Base-by-base conservation (phyloP, 2,329 filamentous ascomycete species). In the Xylariales sp. region DNA sequence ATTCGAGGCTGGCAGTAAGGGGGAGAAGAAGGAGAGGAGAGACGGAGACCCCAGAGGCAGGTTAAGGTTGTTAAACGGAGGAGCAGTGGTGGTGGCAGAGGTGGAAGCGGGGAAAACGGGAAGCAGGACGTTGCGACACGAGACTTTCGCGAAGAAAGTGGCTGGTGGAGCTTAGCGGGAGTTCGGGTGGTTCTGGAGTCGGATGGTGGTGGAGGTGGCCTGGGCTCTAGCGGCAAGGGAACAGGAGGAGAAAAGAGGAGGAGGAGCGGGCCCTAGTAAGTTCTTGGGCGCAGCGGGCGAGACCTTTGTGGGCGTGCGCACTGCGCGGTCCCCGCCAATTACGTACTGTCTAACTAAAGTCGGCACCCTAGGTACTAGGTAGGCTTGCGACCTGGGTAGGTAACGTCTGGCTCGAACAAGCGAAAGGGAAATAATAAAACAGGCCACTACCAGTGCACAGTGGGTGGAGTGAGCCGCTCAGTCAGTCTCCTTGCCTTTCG, bases 71-170 rank as follows among this genome's bases (percentile, higher is more conserved):
- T 8, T 15, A 18, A 16, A 15, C 14, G 33, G 23, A 12, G n/a
- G 33, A 16, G 37, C 17, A 27, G 16, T 28, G 32, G 15, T 18
- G 27, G 27, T 37, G 34, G 41, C 40, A 43, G 31, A 19, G 23
- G 38, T 24, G 39, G 27, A 36, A 37, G 31, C 38, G 24, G 34
- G 42, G 37, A 37, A n/a, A 42, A 33, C 31, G 23, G 36, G 36
- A 38, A 40, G 41, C 43, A 42, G 41, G 39, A 44, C 43, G 46
- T 49, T 50, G 46, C 47, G 47, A 50, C 49, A 50, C 49, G 49
- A 50, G 47, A 52, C 42, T 39, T 39, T n/a, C 29, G 29, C 37
- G 37, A 33, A 24, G 37, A 39, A 39, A 39, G 37, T 39, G 37
- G 37, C 37, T 39, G 37, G 37, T 39, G 37, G 32, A 40, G 27